Base-by-base conservation (phyloP, 176 grass and related monocot species). In the Stipa capillata region DNA sequence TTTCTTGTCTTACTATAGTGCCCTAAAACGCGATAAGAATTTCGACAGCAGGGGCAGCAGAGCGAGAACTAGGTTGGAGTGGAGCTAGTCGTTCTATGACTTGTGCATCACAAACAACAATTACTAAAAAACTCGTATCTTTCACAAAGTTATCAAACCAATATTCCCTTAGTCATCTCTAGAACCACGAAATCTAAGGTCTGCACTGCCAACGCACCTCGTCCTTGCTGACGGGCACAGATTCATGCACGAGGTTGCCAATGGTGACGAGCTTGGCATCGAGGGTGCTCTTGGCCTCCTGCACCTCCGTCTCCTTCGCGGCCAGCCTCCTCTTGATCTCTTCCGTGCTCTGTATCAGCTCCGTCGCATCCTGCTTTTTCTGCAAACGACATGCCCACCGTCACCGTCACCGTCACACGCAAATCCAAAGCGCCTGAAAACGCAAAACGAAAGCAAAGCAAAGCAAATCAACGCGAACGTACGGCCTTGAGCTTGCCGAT, bases 401-500 rank as follows among this genome's bases (percentile, higher is more conserved):
- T 65, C 31, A 79, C 10, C 1, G 12, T 28, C 27, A 39, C 14
- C 58, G 67, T 65, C 31, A 79, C 10, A 14, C 12, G 14, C 63
- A 50, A 81, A 42, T 25, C n/a, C 24, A 47, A 43, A 51, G 23
- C 18, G 5, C 44, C 33, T 18, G 12, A 10, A 20, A 2, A 9
- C 4, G 48, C 28, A 14, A 54, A 82, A 6, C 5, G 0, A 37
- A 27, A 67, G 10, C 6, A 78, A 43, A 12, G 25, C 32, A 41
- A 41, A 41, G 3, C 58, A 47, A 39, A 57, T 67, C 13, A 60
- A 53, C 33, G 76, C 6, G 37, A 37, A 56, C 76, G 49, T 85
- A 97, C 94, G 12, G 89, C 74, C 74, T 89, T 99, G 45, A 99
- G 92, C 78, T 89, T 89, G 35, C 83, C 92, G 62, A 95, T 87